Conservation (phyloP, 1,284 basidiomycete genomes). For the Bjerkandera adusta region DNA sequence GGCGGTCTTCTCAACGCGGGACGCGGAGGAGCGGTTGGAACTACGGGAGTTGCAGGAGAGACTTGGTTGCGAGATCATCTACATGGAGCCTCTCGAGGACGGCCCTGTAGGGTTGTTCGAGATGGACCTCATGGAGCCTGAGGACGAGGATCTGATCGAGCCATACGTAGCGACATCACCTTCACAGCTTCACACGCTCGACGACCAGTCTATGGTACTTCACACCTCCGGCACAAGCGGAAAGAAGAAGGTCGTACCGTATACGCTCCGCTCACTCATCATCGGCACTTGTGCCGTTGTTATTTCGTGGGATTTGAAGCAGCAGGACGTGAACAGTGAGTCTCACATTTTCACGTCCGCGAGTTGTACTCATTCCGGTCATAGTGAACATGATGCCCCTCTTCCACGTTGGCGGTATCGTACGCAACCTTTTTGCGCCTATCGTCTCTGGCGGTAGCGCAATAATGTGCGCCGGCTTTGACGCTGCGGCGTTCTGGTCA, state of each 20-base stretch:
- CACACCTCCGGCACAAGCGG: slow-evolving; percentile 69
- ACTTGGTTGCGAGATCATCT: slow-evolving; percentile 26
- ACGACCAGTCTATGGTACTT: slow-evolving; percentile 55
- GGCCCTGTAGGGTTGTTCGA: slow-evolving; percentile 41
- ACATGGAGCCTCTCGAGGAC: slow-evolving; percentile 28
- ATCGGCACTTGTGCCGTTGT: slow-evolving; percentile 59
- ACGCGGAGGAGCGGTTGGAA: slow-evolving; percentile 36
- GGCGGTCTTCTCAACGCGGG: slow-evolving; percentile 38
- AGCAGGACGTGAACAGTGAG: slow-evolving; percentile 43
- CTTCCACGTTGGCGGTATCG: slow-evolving; percentile 66
- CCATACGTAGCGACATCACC: slow-evolving; percentile 15
- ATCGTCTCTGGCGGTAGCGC: slow-evolving; percentile 55
- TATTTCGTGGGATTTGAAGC: slow-evolving; percentile 53
- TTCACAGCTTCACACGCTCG: slow-evolving; percentile 34
- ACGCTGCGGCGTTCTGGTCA: slow-evolving; percentile 58
- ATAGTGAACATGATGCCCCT: slow-evolving; percentile 66
- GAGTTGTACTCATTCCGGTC: background rate
- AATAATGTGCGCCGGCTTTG: slow-evolving; percentile 59
- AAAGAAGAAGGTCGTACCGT: slow-evolving; percentile 57
- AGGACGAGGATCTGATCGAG: background rate
- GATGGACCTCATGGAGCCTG: slow-evolving; percentile 31
- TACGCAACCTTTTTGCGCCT: slow-evolving; percentile 61
- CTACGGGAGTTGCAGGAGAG: slow-evolving; percentile 30
- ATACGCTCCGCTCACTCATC: slow-evolving; percentile 56
- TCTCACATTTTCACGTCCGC: slow-evolving; percentile 10